Base-by-base conservation (phyloP, 2,329 filamentous ascomycete genomes). In the Fusarium udum region DNA sequence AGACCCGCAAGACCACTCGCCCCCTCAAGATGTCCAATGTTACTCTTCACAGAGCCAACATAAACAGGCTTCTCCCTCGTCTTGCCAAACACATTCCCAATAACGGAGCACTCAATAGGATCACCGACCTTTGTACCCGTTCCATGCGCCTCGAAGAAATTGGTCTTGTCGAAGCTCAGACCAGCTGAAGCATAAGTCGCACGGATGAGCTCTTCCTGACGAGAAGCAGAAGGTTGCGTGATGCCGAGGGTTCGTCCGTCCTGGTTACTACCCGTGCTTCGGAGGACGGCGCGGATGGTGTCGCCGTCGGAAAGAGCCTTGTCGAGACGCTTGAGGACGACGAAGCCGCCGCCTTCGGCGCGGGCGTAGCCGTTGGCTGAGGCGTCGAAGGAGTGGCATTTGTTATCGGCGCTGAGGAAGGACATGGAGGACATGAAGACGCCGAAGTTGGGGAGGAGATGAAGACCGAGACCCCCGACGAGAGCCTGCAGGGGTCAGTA, bases 41-140 rank as follows among this genome's bases (percentile, higher is more conserved):
- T 34, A 18, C 66, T 72, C 66, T 72, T 72, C 43, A 72, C 45
- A 7, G 61, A 67, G 20, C 66, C 66, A 6, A 72, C 66, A n/a
- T 65, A 64, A 9, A 66, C 20, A 34, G 61, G 61, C 7, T 20
- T 61, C 14, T 64, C 45, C 6, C 24, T n/a, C 4, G 61, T 32
- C 6, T 45, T 42, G 1, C 59, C 61, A 14, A 65, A 65, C 7
- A 61, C 59, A 10, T 53, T 37, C 4, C 40, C 36, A 18, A 65
- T 65, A 1, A 61, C 63, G 1, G 40, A 61, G 3, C 59, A 61
- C 37, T 65, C 63, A 6, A 64, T 42, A 20, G 63, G 63, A 22
- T 65, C 63, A 13, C 86, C 86, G 1, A 78, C 79, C 5, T 73
- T 61, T 1, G 85, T 87, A 1, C 85, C 85, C 0, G 85, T 87